Conservation (phyloP, 2,329 filamentous ascomycete species). For the Verticillium nubilum region DNA sequence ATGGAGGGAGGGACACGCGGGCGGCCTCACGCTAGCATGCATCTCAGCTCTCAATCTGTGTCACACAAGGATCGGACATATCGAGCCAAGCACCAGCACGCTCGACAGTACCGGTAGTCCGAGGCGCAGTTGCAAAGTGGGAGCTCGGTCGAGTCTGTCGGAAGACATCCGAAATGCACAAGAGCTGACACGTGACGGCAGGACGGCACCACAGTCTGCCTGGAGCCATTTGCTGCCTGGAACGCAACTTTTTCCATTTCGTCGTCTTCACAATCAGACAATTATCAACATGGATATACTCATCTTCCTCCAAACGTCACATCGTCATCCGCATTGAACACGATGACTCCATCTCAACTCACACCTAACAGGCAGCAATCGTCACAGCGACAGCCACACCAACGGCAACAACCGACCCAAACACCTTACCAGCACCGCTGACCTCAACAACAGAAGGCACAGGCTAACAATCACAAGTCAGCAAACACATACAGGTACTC, state of each 20-base stretch:
- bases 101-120: not conserved
- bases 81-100: not conserved
- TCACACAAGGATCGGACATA: not conserved
- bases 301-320: not conserved
- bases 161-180: not conserved
- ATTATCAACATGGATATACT: not conserved
- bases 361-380: not conserved
- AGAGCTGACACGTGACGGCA: not conserved
- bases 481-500: not conserved
- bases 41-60: not conserved
- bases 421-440: not conserved
- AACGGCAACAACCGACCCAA: not conserved
- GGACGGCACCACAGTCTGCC: not conserved
- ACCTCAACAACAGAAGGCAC: not conserved
- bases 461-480: not conserved
- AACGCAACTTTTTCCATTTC: not conserved
- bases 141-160: not conserved
- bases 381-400: not conserved
- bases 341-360: not conserved
- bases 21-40: not conserved
- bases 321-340: not conserved
- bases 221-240: not conserved
- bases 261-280: not conserved
- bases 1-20: not conserved
- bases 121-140: not conserved